Evolutionary conservation across 148 eudicot species (phyloP), one percentile per base, ranked within the genome.

Genomic region (Cornus controversa): DNA sequence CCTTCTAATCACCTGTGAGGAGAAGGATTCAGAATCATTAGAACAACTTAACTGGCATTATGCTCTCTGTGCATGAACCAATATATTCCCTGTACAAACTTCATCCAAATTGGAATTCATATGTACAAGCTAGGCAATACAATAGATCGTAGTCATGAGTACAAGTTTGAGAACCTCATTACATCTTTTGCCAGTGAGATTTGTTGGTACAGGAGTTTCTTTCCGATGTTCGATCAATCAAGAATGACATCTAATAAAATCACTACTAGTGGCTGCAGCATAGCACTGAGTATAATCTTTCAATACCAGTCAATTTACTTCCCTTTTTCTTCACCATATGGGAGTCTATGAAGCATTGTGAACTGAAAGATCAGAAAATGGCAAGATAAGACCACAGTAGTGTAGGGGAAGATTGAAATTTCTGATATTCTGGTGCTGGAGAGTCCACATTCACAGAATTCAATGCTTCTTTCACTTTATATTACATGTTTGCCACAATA

Each of bases 71-170:
- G 72, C 18, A 50, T 25, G 54, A 62, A 74, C 22, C 31, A 64
- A 29, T 74, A 68, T 45, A 37, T 34, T 68, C 37, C 66, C 63
- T 80, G 37, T 80, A 80, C 78, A 80, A 69, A 67, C 65, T 25
- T 37, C 27, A 79, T 23, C 69, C 23, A 80, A 16, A 74, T 10
- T 29, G 67, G 53, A 80, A n/a, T 80, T 68, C 63, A 54, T 73
- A 62, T 74, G 40, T 79, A 73, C 40, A 67, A 26, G 25, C 25
- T 22, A 31, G n/a, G 6, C 50, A 66, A 60, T 76, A 66, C 78
- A 20, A 10, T 23, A 20, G 53, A 20, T 67, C 25, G 20, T 67
- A 67, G 63, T 50, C 40, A 29, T 67, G 37, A 11, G 8, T 26
- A 50, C 40, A 75, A 63, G 57, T 69, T 63, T 31, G 18, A 9